Base-by-base conservation (phyloP, 2,329 filamentous ascomycete species). In the Arthrobotrys sphaeroides region DNA sequence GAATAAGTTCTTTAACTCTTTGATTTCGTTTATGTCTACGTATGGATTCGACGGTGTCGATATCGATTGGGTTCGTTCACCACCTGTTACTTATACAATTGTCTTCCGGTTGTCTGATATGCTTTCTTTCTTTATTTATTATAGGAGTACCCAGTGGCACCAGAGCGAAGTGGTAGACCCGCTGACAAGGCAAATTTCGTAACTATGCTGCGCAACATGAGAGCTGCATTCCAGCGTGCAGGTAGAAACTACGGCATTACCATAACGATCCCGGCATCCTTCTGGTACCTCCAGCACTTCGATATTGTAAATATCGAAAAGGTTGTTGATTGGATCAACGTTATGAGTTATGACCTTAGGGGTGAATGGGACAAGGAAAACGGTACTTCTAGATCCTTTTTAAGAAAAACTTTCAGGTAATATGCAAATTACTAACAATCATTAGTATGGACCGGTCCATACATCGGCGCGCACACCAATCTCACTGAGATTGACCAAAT, bases 41-140 rank as follows among this genome's bases (percentile, higher is more conserved):
- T 78, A 82, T 59, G 77, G 70, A 16, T 81, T 81, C 49, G 80
- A 82, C 49, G 81, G 81, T 9, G 78, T 82, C 1, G 81, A 82
- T 51, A 77, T 80, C n/a, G 80, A 77, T 74, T 86, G 84, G 85
- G 82, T 80, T 49, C 82, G 82, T 60, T 49, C 81, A 80, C 0
- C 53, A 33, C 12, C 31, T 33, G 31, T 6, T n/a, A 40, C 5
- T n/a, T 43, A 43, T 43, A 43, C 16, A 33, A 33, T 33, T 5
- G 10, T 33, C 28, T 33, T 33, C 28, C 28, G 28, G 10, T 28
- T 31, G 5, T 33, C 5, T 5, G 5, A 10, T 10, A 33, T 33
- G 10, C 24, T 26, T 64, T 22, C n/a, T n/a, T n/a, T n/a, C n/a
- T 66, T 16, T 5, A 33, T 33, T 49, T 13, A 42, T 60, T 28